phyloP scores from a whole-genome alignment of 1,284 basidiomycete species.

The Gomphus bonarii region DNA sequence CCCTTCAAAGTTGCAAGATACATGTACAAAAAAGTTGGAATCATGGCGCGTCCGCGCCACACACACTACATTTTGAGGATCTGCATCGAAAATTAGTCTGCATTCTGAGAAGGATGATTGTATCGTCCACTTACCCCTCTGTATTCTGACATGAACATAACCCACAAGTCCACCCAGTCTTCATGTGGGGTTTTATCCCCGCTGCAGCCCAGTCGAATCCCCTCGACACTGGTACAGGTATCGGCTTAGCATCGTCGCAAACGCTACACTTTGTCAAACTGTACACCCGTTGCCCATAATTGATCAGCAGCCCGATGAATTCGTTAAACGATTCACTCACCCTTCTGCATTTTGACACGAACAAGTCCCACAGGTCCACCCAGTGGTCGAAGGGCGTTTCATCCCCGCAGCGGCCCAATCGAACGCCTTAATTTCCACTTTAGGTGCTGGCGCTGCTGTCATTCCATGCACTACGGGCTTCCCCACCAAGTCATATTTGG shows the following conservation, averaged over 20 bases:
- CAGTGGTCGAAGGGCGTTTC: constrained; percentile 23
- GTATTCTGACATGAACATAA: background rate
- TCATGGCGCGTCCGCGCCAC: background rate
- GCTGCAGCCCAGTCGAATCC: constrained; percentile 47
- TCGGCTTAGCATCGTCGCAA: background rate
- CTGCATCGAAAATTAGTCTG: background rate
- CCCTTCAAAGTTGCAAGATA: background rate
- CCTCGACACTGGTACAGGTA: constrained; percentile 13
- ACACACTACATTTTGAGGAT: background rate
- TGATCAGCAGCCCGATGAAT: no score
- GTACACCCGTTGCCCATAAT: no score
- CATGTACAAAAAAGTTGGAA: background rate
- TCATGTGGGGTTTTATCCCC: constrained; percentile 31
- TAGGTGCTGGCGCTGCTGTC: constrained; percentile 12
- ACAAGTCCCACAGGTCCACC: constrained; percentile 5
- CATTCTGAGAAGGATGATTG: background rate
- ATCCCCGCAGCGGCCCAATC: constrained; percentile 47
- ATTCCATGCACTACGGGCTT: constrained; percentile 3
- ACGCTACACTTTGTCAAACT: no score
- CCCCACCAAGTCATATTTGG: constrained; percentile 31
- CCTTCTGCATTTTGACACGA: background rate
- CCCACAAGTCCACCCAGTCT: constrained; percentile 3
- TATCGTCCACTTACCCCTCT: background rate
- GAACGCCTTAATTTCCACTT: constrained; percentile 25
- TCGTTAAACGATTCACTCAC: background rate